Base-by-base conservation (phyloP, 202 grass and related monocot genomes). In the Schoenoplectus triqueter region DNA sequence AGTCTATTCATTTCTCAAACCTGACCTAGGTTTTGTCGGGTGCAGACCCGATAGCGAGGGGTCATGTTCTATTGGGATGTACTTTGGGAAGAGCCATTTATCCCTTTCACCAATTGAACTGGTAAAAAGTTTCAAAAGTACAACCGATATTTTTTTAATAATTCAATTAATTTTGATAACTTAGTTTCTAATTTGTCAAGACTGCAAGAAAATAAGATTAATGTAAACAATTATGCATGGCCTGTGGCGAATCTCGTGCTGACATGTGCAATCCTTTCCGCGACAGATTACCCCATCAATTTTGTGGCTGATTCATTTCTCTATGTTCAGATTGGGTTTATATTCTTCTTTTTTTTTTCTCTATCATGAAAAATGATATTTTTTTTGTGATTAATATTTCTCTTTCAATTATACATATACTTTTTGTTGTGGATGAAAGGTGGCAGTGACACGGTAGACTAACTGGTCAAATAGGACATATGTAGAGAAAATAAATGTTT, bases 251-350 rank as follows among this genome's bases (percentile, higher is more conserved):
- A 98, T 87, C 96, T 93, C 0, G 93, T 95, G 75, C 81, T 98
- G 10, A 98, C 93, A 10, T 98, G 93, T 78, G 90, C 88, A 17
- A 44, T 87, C 1, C 45, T 88, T 7, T 95, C 93, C 5, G 79
- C 86, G 0, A 90, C 88, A 40, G 93, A 93, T 22, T 94, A 83
- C 69, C 91, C 96, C 72, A 98, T 91, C 87, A 98, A 98, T 60
- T 98, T 98, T 78, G 88, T 98, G 13, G 93, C 96, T 18, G 93
- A 95, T 74, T 93, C 93, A 1, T 98, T 98, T 85, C 96, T 98
- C 75, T 91, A 88, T 88, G 0, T 94, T 46, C 91, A 94, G 96
- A 93, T 98, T 31, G 63, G 75, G 40, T 60, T 61, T 61, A 3
- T 5, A 59, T 59, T 3, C 9, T 60, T 60, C 31, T 31, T 60